Conservation (phyloP, 176 grass and related monocot genomes). For the Oryza glaberrima region DNA sequence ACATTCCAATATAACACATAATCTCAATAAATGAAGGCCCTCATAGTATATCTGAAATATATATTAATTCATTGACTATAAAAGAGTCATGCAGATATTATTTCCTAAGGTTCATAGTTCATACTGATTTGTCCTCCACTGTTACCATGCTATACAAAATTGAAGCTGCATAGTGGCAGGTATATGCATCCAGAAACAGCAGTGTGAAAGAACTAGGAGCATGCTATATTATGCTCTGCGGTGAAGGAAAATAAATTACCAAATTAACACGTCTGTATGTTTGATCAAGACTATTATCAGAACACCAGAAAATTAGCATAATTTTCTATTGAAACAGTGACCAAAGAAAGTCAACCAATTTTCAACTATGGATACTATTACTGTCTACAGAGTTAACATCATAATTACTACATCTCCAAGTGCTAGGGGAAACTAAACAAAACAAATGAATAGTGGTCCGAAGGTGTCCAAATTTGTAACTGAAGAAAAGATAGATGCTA, state of each 20-base stretch:
- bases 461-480: neutral
- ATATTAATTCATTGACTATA: slow-evolving; percentile 19
- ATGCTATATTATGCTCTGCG: neutral
- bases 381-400: slow-evolving; percentile 4
- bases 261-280: slow-evolving; percentile 8
- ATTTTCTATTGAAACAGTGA: neutral
- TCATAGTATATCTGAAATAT: slow-evolving; percentile 6
- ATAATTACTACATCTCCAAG: neutral
- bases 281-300: neutral
- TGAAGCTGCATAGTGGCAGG: neutral
- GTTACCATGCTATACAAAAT: slow-evolving; percentile 9
- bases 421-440: slow-evolving; percentile 1
- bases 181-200: slow-evolving; percentile 8
- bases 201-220: neutral
- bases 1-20: slow-evolving; percentile 26
- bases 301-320: neutral
- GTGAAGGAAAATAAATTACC: slow-evolving; percentile 3
- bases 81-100: neutral
- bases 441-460: neutral
- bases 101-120: neutral
- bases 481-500: neutral
- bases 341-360: neutral
- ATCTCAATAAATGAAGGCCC: slow-evolving; percentile 2
- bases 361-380: slow-evolving; percentile 17
- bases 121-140: neutral